Evolutionary conservation across 768 basidiomycete species (phyloP).

Genomic region (Boletus sp.): DNA sequence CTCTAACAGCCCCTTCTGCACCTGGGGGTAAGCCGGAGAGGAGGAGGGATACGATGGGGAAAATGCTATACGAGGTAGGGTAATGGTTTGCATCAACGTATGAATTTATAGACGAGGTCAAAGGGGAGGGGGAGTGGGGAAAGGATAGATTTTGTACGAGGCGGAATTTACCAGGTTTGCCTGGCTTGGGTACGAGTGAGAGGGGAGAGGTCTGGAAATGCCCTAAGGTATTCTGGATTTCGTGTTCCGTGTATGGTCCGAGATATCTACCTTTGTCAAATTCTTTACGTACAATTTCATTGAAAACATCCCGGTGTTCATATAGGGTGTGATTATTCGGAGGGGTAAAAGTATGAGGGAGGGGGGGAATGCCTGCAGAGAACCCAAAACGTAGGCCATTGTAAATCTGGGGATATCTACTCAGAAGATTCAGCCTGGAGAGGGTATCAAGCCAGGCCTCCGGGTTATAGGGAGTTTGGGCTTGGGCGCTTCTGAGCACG

Average conservation of each 20-base stretch:
- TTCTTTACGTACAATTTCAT: background rate
- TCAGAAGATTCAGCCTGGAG: accelerated
- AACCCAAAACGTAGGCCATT: background rate
- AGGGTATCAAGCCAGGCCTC: background rate
- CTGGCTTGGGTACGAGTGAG: too few relatives aligned
- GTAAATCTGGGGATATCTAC: background rate
- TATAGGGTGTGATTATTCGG: background rate
- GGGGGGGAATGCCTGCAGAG: accelerated
- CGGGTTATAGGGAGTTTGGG: too few relatives aligned
- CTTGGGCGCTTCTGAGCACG: background rate
- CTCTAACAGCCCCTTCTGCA: too few relatives aligned
- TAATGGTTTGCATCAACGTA: too few relatives aligned
- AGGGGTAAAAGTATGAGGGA: accelerated
- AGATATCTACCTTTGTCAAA: background rate
- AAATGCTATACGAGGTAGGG: too few relatives aligned
- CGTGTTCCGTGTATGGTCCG: too few relatives aligned
- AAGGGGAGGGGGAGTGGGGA: too few relatives aligned
- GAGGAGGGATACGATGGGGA: too few relatives aligned
- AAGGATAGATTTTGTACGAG: background rate
- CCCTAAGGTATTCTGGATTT: background rate
- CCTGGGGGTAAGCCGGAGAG: too few relatives aligned
- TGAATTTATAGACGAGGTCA: too few relatives aligned
- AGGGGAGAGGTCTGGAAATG: background rate
- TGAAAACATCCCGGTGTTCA: background rate
- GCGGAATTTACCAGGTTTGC: background rate